Percentiles rank a stretch among this genome's conserved stretches.
Conservation (phyloP, 2,329 filamentous ascomycete species). For the Davidsoniella neocaledoniae region DNA sequence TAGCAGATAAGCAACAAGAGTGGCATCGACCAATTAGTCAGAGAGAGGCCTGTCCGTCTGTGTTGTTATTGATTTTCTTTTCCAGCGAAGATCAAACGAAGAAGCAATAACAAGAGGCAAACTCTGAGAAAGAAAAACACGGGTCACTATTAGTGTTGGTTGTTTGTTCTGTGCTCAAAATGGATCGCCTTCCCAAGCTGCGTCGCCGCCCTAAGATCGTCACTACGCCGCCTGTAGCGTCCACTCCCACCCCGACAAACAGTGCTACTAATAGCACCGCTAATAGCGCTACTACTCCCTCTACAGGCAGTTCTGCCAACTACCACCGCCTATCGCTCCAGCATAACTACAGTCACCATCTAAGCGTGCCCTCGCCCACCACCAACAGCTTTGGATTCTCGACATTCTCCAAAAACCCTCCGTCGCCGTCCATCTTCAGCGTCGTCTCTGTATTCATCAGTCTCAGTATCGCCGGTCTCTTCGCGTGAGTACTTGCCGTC, state of each 20-base stretch:
- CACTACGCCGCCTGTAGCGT: conserved; percentile 1
- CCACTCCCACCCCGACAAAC: neutral
- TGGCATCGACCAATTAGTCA: too few species aligned
- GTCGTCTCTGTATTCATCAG: too few species aligned
- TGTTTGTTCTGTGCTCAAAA: conserved; percentile 14
- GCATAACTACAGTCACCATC: neutral
- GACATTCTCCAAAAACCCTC: neutral
- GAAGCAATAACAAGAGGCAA: neutral
- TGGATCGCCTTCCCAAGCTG: conserved; percentile 28
- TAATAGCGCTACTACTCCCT: neutral
- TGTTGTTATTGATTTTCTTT: too few species aligned
- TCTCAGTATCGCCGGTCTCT: too few species aligned
- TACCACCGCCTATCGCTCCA: too few species aligned
- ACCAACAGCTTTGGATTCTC: conserved; percentile 13
- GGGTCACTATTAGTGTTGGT: neutral
- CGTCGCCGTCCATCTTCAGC: conserved; percentile 12
- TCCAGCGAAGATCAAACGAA: neutral
- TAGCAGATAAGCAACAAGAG: too few species aligned
- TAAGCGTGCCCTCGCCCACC: conserved; percentile 8
- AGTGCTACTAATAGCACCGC: neutral
- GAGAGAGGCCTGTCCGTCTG: too few species aligned
- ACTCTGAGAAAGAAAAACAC: neutral
- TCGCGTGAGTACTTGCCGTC: too few species aligned
- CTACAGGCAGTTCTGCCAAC: neutral
- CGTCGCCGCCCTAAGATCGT: conserved; percentile 25